Evolutionary conservation across 179 eudicot genomes (phyloP), one percentile per base, ranked within the genome.

Genomic region (Spergularia azorica): DNA sequence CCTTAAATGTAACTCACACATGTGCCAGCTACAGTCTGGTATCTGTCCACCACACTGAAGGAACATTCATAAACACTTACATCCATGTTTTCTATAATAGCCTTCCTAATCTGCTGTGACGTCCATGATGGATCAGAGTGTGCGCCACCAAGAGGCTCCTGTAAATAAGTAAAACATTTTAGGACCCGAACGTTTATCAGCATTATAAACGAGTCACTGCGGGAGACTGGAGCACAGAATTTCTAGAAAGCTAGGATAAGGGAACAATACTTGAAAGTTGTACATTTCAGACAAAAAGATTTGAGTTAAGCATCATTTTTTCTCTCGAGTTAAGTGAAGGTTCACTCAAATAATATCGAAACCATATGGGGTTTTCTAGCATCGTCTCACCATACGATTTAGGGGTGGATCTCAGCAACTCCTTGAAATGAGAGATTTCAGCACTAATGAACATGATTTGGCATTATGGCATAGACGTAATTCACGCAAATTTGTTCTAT

Each of bases 71-170:
- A 55, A 74, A 51, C 75, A 88, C 96, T 90, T 81, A 93, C 99
- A 79, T 91, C 98, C 98, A 95, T 93, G 63, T 91, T 16, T 46
- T 89, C 90, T 13, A 88, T 68, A 66, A 95, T 88, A 64, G 96
- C 98, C 46, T 76, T 79, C 83, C 80, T 93, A 65, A 95, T 90
- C 82, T 95, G 98, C 76, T 90, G 94, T 9, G 98, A 93, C 21
- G 97, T 95, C 99, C 99, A 93, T 63, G 94, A 76, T 52, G 99
- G 88, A 85, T 95, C 96, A 9, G 90, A 87, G 84, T 95, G 98
- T 70, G 97, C 99, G 82, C 98, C 99, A 69, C 97, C 99, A 73
- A 93, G 98, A 63, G 99, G 99, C 84, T 93, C 97, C 97, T 95
- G 87, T 78, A 78, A 77, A 41, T 56, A 39, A 71, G 38, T 4